These are phyloP conservation scores for Verticillium nubilum DNA, from an alignment of 2,329 filamentous ascomycete species.

Conservation along the genomic window DNA sequence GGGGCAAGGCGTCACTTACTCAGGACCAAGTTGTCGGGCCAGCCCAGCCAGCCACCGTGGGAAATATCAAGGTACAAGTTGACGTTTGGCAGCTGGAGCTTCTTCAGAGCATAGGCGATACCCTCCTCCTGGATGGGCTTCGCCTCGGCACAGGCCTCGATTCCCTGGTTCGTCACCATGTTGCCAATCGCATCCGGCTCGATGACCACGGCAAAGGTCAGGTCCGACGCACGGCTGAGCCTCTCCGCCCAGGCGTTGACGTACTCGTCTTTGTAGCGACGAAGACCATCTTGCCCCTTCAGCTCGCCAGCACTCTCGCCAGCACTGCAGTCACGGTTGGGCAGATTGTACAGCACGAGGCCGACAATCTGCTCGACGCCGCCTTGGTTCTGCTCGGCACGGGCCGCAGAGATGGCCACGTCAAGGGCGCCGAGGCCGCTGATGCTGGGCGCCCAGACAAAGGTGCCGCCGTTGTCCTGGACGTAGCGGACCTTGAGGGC, in stretches of 20 bases:
- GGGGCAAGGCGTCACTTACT: slow-evolving; percentile 13
- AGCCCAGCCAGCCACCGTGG: slow-evolving; percentile 38
- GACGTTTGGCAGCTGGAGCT: slow-evolving; percentile 30
- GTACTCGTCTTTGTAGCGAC: slow-evolving; percentile 30
- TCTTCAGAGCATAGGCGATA: slow-evolving; percentile 33
- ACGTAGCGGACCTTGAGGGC: slow-evolving; percentile 26
- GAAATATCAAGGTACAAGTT: slow-evolving; percentile 35
- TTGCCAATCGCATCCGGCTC: slow-evolving; percentile 37
- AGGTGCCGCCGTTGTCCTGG: slow-evolving; percentile 27
- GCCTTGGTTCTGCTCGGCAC: slow-evolving; percentile 22
- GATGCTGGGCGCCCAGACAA: slow-evolving; percentile 32
- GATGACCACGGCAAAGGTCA: slow-evolving; percentile 33
- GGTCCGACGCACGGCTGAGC: slow-evolving; percentile 24
- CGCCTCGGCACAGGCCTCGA: slow-evolving; percentile 27
- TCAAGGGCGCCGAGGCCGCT: slow-evolving; percentile 26
- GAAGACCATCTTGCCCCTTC: slow-evolving; percentile 24
- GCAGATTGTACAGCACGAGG: slow-evolving; percentile 36
- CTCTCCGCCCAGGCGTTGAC: slow-evolving; percentile 27
- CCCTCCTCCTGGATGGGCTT: slow-evolving; percentile 29
- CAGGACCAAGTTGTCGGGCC: slow-evolving; percentile 30
- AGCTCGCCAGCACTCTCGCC: slow-evolving; percentile 32
- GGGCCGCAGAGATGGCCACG: slow-evolving; percentile 24
- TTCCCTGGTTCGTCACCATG: slow-evolving; percentile 29
- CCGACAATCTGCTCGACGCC: slow-evolving; percentile 30
- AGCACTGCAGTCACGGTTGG: slow-evolving; percentile 35